phyloP scores from a whole-genome alignment of 306 rosid species.

The Fragaria nilgerrensis region DNA sequence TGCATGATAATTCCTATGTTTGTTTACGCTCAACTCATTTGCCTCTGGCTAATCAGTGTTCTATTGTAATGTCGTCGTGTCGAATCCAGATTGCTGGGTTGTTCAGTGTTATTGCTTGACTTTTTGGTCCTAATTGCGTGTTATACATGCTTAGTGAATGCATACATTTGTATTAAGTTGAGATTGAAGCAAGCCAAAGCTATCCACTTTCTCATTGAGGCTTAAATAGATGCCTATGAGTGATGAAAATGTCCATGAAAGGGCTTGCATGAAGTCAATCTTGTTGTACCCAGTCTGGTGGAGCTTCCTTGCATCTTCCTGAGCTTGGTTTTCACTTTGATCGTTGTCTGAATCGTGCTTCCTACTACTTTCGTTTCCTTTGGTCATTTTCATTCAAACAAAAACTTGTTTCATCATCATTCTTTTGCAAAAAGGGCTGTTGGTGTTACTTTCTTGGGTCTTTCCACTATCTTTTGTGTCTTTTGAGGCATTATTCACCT shows the following conservation, averaged over 20 bases:
- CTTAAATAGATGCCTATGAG: neutral
- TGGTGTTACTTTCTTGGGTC: too few relatives aligned
- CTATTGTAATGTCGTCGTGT: neutral
- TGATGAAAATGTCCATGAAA: neutral
- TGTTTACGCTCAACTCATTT: neutral
- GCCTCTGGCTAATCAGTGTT: neutral
- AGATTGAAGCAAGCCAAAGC: neutral
- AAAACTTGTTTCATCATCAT: neutral
- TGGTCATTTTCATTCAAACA: neutral
- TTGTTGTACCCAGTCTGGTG: neutral
- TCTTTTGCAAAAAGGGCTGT: neutral
- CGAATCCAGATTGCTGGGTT: neutral
- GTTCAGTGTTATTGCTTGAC: neutral
- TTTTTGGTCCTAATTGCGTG: neutral
- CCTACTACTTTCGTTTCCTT: conserved; percentile 4
- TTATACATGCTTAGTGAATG: neutral
- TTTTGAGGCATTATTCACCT: too few relatives aligned
- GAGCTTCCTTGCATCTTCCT: conserved; percentile 22
- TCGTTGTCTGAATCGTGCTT: neutral
- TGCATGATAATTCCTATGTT: neutral
- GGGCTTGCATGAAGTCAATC: neutral
- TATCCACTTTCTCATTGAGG: neutral
- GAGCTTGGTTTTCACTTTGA: too few relatives aligned
- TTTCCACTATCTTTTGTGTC: too few relatives aligned
- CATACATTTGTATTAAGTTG: neutral